Percentiles rank a stretch among this genome's conserved stretches.
Conservation (phyloP, 177 flowering plant genomes). For the Vitis hybrid region DNA sequence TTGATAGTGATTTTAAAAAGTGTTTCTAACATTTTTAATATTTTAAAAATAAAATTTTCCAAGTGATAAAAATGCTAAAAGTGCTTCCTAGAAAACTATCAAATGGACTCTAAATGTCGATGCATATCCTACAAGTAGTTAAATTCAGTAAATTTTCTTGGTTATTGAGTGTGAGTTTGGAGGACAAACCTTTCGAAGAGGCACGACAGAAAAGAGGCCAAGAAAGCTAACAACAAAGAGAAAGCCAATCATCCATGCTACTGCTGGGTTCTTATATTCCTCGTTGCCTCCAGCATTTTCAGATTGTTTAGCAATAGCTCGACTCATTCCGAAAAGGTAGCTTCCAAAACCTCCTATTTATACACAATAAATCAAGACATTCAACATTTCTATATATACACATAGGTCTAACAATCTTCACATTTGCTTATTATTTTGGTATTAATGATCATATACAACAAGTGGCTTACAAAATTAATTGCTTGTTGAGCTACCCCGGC, state of each 20-base stretch:
- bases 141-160: too few relatives aligned
- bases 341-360: conserved; percentile 26
- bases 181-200: conserved; percentile 25
- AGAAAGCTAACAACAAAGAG: conserved; percentile 36
- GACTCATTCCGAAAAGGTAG: conserved; percentile 29
- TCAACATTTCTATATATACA: too few relatives aligned
- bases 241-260: conserved; percentile 31
- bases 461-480: too few relatives aligned
- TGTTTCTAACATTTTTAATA: too few relatives aligned
- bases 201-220: conserved; percentile 36
- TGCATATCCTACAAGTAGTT: too few relatives aligned
- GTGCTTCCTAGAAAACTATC: not conserved
- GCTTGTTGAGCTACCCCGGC: too few relatives aligned
- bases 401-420: too few relatives aligned
- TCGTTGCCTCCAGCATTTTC: not conserved
- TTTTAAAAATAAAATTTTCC: not conserved
- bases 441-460: too few relatives aligned
- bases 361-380: too few relatives aligned
- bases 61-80: not conserved
- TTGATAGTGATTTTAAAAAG: too few relatives aligned
- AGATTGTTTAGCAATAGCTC: conserved; percentile 10
- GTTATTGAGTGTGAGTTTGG: not conserved
- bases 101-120: too few relatives aligned
- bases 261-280: conserved; percentile 15
- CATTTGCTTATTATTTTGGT: too few relatives aligned